Base-by-base conservation (phyloP, 306 rosid genomes). In the Fragaria vesca region DNA sequence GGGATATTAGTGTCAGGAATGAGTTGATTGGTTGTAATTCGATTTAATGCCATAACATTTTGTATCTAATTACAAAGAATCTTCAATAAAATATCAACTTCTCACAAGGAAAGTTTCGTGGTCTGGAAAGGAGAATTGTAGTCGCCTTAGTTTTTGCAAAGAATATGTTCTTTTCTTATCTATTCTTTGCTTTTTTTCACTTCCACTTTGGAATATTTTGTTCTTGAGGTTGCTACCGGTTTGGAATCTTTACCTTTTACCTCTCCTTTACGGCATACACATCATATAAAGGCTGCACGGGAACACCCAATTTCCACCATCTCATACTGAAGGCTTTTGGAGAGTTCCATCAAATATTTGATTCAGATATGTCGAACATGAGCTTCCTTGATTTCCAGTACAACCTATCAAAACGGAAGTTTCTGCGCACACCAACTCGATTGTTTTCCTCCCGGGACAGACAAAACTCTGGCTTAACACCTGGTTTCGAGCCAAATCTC, bases 341-440 rank as follows among this genome's bases (percentile, higher is more conserved):
- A 20, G 55, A 28, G 60, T 30, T 6, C 2, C 20, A 66, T 55
- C 43, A 1, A 40, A 67, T 24, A 30, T 60, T 69, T 68, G 60
- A 55, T 50, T 51, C 40, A 66, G 73, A 88, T 77, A 93, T 89
- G 86, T 78, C 91, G 12, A 82, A 32, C 0, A 38, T 76, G 32
- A 89, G 90, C 65, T 87, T 89, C 82, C 97, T 94, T 11, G 97
- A 92, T 71, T 88, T 94, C 86, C 95, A 94, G 45, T 92, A 88
- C 85, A 89, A 24, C 76, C 80, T 92, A 55, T 89, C 92, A 6
- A 89, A 86, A 85, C 84, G 82, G 42, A 90, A 83, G 75, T 88
- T 88, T 79, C 67, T 92, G 79, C 77, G 88, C 61, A 88, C 81
- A 75, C 93, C 97, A 8, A 84, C 92, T 2, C 86, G 87, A 0